Evolutionary conservation across 1,284 basidiomycete genomes (phyloP).

Genomic region (Ganoderma meredithae): DNA sequence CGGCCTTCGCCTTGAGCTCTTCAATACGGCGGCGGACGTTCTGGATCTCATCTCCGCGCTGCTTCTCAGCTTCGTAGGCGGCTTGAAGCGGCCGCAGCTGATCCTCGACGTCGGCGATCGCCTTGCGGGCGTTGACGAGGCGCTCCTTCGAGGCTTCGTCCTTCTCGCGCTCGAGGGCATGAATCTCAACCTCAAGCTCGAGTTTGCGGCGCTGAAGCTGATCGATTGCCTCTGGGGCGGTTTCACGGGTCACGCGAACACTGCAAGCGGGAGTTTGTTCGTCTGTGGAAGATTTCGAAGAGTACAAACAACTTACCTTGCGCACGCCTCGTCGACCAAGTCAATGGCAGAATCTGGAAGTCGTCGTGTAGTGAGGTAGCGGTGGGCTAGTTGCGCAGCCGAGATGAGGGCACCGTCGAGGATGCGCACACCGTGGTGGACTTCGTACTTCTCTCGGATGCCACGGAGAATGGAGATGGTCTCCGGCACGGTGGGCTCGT

Average conservation of each 20-base stretch:
- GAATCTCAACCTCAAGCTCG: conserved; percentile 95
- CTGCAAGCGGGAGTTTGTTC: conserved; percentile 43
- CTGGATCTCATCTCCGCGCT: conserved; percentile 87
- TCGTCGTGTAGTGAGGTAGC: conserved; percentile 89
- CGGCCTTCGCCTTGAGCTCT: conserved; percentile 91
- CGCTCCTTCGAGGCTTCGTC: conserved; percentile 91
- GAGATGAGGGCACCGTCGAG: conserved; percentile 90
- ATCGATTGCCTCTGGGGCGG: conserved; percentile 94
- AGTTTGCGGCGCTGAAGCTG: conserved; percentile 92
- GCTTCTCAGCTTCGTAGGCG: conserved; percentile 91
- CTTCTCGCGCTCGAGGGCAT: conserved; percentile 94
- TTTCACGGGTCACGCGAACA: conserved; percentile 94
- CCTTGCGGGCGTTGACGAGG: conserved; percentile 79
- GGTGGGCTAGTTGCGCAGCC: conserved; percentile 92
- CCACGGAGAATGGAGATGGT: conserved; percentile 95
- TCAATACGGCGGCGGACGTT: conserved; percentile 87
- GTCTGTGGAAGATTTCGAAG: background rate
- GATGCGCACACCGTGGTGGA: conserved; percentile 92
- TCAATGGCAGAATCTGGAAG: conserved; percentile 94
- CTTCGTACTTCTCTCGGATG: conserved; percentile 84
- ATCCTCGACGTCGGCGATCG: conserved; percentile 89
- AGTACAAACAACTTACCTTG: conserved; percentile 58
- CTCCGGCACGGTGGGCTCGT: conserved; percentile 91
- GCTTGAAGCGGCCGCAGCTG: conserved; percentile 89
- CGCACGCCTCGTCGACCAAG: conserved; percentile 92